A percentile compares a stretch with the other conserved stretches of the same genome.
Evolutionary conservation across 2,329 filamentous ascomycete species (phyloP).

Genomic region (Penicillium fuscoglaucum): DNA sequence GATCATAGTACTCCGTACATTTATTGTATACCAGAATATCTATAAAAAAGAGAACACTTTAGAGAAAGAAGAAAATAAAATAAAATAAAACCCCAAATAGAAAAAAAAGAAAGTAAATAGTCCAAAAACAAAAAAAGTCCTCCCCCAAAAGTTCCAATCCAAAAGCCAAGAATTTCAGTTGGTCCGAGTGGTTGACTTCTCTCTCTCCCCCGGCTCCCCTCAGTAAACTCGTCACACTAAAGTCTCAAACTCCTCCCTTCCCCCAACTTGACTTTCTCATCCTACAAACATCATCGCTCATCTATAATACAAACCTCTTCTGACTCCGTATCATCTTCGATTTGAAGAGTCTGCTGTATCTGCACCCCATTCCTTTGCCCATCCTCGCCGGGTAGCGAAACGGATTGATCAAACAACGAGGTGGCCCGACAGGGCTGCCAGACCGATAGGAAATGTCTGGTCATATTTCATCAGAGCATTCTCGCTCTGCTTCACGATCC

Average conservation of each 20-base stretch:
- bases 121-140: not conserved
- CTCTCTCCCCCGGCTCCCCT: conserved; percentile 17
- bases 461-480: conserved; percentile 39
- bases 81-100: not conserved
- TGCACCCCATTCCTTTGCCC: conserved; percentile 5
- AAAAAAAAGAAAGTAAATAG: not conserved
- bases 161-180: conserved; percentile 8
- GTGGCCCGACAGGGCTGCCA: conserved; percentile 42
- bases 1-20: not conserved
- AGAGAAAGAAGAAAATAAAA: not conserved
- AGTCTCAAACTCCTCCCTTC: conserved; percentile 18
- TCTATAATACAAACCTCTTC: not conserved
- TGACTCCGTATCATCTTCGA: not conserved
- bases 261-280: not conserved
- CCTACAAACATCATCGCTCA: conserved; percentile 1
- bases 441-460: conserved; percentile 39
- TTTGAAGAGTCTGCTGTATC: not conserved
- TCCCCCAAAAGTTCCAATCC: not conserved
- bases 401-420: conserved; percentile 35
- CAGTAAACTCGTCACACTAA: conserved; percentile 22
- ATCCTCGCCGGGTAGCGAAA: conserved; percentile 22
- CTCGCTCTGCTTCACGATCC: conserved; percentile 37
- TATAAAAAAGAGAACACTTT: conserved; percentile 1
- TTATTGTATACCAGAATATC: conserved; percentile 4
- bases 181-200: conserved; percentile 6